Conservation (phyloP, 2,329 filamentous ascomycete species). For the Chaetothyriales sp. region DNA sequence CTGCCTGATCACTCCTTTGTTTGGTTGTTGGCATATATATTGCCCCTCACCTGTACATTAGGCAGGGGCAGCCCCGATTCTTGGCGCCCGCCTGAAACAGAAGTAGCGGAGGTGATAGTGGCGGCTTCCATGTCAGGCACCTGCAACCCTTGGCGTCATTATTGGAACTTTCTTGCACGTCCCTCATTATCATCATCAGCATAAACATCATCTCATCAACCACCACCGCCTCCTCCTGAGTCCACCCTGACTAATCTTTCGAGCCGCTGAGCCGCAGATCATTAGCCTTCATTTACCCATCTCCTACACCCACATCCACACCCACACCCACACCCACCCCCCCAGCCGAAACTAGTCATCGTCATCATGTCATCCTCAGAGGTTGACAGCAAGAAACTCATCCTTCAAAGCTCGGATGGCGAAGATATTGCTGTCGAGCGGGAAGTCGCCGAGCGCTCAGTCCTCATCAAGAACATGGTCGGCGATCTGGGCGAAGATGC, state of each 20-base stretch:
- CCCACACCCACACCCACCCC: background rate
- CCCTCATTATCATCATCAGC: background rate
- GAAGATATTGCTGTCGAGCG: conserved; percentile 47
- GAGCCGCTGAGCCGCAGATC: background rate
- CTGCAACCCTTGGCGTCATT: background rate
- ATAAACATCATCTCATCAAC: too few relatives aligned
- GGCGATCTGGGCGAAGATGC: conserved; percentile 64
- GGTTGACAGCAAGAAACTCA: conserved; percentile 23
- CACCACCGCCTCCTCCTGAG: background rate
- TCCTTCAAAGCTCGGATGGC: conserved; percentile 36
- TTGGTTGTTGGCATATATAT: background rate
- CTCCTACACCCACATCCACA: background rate
- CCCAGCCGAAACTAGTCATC: background rate
- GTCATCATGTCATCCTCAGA: conserved; percentile 13
- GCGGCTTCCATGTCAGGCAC: background rate
- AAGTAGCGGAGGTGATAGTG: background rate
- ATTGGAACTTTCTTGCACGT: background rate
- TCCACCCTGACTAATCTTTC: background rate
- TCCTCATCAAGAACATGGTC: conserved; percentile 96
- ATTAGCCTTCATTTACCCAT: background rate
- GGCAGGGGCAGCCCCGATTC: background rate
- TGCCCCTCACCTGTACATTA: background rate
- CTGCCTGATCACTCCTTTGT: background rate
- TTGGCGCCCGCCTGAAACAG: background rate
- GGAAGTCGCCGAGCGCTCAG: conserved; percentile 72